Base-by-base conservation (phyloP, 805 yeast genomes). In the Yarrowia deformans region DNA sequence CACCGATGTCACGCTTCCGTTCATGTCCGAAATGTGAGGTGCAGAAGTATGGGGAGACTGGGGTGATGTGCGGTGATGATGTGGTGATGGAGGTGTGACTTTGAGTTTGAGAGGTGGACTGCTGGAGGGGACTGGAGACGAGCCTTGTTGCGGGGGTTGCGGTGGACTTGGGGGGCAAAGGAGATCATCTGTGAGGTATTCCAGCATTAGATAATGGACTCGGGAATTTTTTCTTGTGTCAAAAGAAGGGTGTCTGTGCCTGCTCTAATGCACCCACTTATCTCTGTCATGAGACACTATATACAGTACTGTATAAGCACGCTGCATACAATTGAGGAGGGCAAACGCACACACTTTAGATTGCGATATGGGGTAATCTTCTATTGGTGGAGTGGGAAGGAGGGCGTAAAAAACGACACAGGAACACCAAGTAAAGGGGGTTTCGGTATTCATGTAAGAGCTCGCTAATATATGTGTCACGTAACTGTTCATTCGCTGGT, bases 1-100 rank as follows among this genome's bases (percentile, higher is more conserved):
- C 66, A 60, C 52, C 66, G 66, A 60, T 7, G 66, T 43, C 34
- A 60, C 66, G 29, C 42, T 32, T 40, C 66, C 66, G 66, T 60
- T 60, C 66, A 60, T 60, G 48, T 40, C 39, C 10, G 39, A 9
- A 46, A 39, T 39, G 40, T 19, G 46, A 40, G 9, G 34, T 29
- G 37, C 45, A 39, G 35, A 29, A n/a, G 56, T 48, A 29, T 50
- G 39, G 18, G 23, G 39, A 16, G 37, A 16, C 18, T 42, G 18
- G 18, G 16, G 37, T 49, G 52, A 34, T 49, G 37, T 32, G 37
- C 52, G 54, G 54, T 49, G n/a, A 49, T 13, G 35, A 49, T 13
- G 35, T 29, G 23, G 42, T 34, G 56, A n/a, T 50, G 56, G 39
- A 48, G 52, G 18, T 48, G 52, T 7, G n/a, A 48, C 52, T 49